These are phyloP conservation scores for Kodamaea sagamina DNA, from an alignment of 805 yeast genomes.

Conservation along the genomic window DNA sequence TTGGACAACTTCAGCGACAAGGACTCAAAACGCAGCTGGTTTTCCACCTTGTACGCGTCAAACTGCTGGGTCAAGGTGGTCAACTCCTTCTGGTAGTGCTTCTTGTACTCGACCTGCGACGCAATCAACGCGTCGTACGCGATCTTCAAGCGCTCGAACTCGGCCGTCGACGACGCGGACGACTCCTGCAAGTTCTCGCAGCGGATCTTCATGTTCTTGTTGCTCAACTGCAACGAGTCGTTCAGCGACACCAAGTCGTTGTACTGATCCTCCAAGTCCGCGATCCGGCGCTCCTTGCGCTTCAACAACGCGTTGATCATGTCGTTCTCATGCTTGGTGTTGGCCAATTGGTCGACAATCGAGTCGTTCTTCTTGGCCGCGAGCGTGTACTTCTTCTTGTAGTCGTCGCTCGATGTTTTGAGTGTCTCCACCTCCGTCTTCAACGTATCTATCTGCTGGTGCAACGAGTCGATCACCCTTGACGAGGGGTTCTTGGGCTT, in stretches of 20 bases:
- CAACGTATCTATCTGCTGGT: constrained; percentile 42
- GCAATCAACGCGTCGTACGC: constrained; percentile 59
- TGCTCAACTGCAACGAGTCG: constrained; percentile 51
- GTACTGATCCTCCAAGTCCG: constrained; percentile 63
- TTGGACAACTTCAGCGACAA: constrained; percentile 39
- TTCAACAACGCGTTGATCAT: constrained; percentile 66
- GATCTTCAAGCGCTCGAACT: constrained; percentile 55
- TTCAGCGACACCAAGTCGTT: constrained; percentile 47
- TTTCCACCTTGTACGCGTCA: constrained; percentile 37
- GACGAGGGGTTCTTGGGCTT: constrained; percentile 24
- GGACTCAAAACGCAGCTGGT: constrained; percentile 34
- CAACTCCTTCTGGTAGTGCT: constrained; percentile 48
- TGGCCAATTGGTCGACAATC: constrained; percentile 63
- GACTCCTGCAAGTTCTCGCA: constrained; percentile 50
- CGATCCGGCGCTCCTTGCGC: constrained; percentile 68
- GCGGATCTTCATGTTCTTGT: constrained; percentile 52
- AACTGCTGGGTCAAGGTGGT: constrained; percentile 38
- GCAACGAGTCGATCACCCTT: constrained; percentile 55
- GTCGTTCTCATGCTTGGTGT: constrained; percentile 76
- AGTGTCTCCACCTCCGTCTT: constrained; percentile 48
- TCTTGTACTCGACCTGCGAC: constrained; percentile 54
- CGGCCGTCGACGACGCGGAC: constrained; percentile 48
- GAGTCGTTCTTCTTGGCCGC: constrained; percentile 52
- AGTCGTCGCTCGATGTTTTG: constrained; percentile 45
- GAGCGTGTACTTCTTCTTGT: constrained; percentile 53